Conservation (phyloP, 768 basidiomycete species). For the Mycena rosella region DNA sequence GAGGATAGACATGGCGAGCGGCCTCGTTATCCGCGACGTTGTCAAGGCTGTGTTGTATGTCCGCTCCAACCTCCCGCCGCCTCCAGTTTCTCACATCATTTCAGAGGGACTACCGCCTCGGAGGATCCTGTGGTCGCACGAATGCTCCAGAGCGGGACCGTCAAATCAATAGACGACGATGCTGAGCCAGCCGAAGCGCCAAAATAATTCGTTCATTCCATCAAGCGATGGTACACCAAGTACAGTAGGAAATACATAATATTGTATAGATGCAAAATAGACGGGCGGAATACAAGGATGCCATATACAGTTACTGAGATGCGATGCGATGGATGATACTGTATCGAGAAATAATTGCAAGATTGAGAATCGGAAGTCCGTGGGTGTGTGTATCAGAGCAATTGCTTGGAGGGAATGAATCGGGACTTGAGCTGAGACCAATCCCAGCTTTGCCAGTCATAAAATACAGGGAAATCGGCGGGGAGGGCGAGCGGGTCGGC, state of each 20-base stretch:
- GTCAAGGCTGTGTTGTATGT: constrained; percentile 73
- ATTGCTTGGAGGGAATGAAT: not conserved
- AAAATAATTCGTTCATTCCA: constrained; percentile 9
- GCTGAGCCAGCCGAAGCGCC: constrained; percentile 34
- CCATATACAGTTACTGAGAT: too few species aligned
- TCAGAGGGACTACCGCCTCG: constrained; percentile 60
- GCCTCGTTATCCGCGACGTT: constrained; percentile 78
- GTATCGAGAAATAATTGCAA: not conserved
- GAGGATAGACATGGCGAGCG: constrained; percentile 84
- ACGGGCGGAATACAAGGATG: constrained; percentile 18
- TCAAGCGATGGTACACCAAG: not conserved
- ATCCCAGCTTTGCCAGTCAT: constrained; percentile 56
- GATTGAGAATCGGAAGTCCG: too few species aligned
- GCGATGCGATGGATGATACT: not conserved
- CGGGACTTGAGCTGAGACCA: constrained; percentile 49
- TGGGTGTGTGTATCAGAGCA: not conserved
- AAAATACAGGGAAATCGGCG: not conserved
- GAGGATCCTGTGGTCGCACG: constrained; percentile 60
- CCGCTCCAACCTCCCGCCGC: constrained; percentile 3
- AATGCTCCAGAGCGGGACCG: constrained; percentile 72
- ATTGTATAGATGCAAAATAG: not conserved
- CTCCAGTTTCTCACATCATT: constrained; percentile 3
- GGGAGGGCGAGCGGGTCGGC: not conserved
- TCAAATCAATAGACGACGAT: constrained; percentile 61
- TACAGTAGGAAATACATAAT: constrained; percentile 31